Evolutionary conservation across 176 grass and related monocot species (phyloP), one percentile per base, ranked within the genome.

Genomic region (Eleusine coracana): DNA sequence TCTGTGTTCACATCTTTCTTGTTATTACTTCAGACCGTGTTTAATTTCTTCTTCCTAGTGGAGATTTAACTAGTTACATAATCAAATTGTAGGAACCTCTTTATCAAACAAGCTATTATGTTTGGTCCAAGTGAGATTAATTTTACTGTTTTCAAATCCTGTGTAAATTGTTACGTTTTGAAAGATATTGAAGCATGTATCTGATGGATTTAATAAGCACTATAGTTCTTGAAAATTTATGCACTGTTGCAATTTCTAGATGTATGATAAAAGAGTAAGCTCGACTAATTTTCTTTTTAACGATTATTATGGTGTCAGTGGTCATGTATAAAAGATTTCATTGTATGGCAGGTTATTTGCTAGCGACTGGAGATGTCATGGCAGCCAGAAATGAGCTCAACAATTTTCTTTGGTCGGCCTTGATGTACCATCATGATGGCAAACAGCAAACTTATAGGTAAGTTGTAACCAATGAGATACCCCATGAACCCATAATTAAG

Each of bases 161-260:
- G 34, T 69, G 61, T 52, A 67, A 68, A 51, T 31, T 66, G 38
- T 73, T 41, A 15, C n/a, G 14, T 76, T 21, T 11, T 39, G 46
- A 16, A 76, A 31, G 48, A 7, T 16, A 16, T 41, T 40, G 11
- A 77, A 77, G 37, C 39, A 31, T 34, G 31, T 40, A 64, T 20
- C 42, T 73, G 18, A 61, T 61, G 44, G 58, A 51, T 39, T 65
- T 65, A 50, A 16, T 61, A 64, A 20, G 7, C 4, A 49, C 63
- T 4, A 39, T 18, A 74, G 29, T 41, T 34, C 50, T 64, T 45
- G 42, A 74, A 64, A 74, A 21, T 49, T 63, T 39, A 63, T 63
- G 69, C 25, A 37, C 40, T 64, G 14, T n/a, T 72, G 23, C 58
- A 83, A 54, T 64, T 56, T 13, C 28, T 55, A 62, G 45, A 66